Percentiles rank a stretch among this genome's conserved stretches.
Evolutionary conservation across 169 alveolate genomes (phyloP).

Genomic region (Plasmodium gaboni): DNA sequence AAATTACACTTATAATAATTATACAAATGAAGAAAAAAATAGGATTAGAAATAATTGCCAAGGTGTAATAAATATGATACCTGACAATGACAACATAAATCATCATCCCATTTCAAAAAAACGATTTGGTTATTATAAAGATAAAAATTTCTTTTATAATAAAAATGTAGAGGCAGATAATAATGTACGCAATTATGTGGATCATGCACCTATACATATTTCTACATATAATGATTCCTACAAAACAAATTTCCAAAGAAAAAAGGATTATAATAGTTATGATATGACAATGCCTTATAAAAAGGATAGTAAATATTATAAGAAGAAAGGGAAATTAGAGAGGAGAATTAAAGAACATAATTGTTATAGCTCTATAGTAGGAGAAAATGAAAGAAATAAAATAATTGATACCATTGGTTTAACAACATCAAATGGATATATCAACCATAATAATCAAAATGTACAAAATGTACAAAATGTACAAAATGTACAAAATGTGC

Average conservation of each 20-base stretch:
- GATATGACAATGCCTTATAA: not conserved
- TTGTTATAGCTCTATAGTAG: no score
- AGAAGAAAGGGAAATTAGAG: not conserved
- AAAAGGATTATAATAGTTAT: not conserved
- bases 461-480: not conserved
- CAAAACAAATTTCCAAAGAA: not conserved
- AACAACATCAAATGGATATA: no score
- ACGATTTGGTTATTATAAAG: not conserved
- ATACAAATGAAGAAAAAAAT: no score
- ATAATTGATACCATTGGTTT: no score
- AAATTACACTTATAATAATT: no score
- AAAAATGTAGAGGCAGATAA: not conserved
- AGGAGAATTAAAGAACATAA: not conserved
- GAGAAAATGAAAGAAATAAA: no score
- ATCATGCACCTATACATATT: not conserved
- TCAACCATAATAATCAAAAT: not conserved
- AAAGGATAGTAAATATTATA: not conserved
- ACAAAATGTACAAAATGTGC: no score
- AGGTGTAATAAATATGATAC: no score
- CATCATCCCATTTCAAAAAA: not conserved
- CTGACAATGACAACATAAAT: no score
- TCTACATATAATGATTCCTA: not conserved
- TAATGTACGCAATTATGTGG: not conserved
- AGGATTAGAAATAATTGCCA: no score
- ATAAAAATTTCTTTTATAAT: not conserved